Conservation (phyloP, 2,329 filamentous ascomycete species). For the Fusarium goolgardi region DNA sequence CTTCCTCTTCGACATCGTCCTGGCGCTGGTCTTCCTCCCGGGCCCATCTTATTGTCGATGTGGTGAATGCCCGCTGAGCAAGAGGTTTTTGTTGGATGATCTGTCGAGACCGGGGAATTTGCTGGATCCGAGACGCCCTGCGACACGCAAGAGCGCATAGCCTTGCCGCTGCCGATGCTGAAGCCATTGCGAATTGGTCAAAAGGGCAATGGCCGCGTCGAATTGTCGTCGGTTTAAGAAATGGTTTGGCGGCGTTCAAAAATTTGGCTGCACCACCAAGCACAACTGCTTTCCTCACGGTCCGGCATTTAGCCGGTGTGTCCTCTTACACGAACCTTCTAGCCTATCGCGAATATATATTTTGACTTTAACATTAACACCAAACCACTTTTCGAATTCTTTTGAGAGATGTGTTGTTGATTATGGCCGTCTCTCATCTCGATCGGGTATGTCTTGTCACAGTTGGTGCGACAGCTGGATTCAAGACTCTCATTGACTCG, state of each 20-base stretch:
- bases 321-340: slow-evolving; percentile 23
- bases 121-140: slow-evolving; percentile 44
- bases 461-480: slow-evolving; percentile 90
- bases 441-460: slow-evolving; percentile 79
- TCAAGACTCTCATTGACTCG: slow-evolving; percentile 75
- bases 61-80: slow-evolving; percentile 49
- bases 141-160: slow-evolving; percentile 53
- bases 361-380: slow-evolving; percentile 4
- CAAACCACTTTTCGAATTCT: neutral
- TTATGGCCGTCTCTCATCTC: neutral
- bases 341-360: slow-evolving; percentile 16
- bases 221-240: slow-evolving; percentile 37
- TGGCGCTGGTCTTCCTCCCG: slow-evolving; percentile 36
- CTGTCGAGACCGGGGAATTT: slow-evolving; percentile 42
- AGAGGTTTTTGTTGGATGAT: slow-evolving; percentile 39
- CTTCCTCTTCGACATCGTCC: slow-evolving; percentile 44
- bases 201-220: slow-evolving; percentile 41
- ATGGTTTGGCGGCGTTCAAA: slow-evolving; percentile 47
- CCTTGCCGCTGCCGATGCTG: slow-evolving; percentile 54
- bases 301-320: slow-evolving; percentile 46
- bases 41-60: slow-evolving; percentile 48
- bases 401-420: slow-evolving; percentile 13
- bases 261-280: slow-evolving; percentile 47
- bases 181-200: slow-evolving; percentile 52
- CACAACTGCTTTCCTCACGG: slow-evolving; percentile 6